phyloP scores from a whole-genome alignment of 2,329 filamentous ascomycete genomes.

The Aspergillus latus region DNA sequence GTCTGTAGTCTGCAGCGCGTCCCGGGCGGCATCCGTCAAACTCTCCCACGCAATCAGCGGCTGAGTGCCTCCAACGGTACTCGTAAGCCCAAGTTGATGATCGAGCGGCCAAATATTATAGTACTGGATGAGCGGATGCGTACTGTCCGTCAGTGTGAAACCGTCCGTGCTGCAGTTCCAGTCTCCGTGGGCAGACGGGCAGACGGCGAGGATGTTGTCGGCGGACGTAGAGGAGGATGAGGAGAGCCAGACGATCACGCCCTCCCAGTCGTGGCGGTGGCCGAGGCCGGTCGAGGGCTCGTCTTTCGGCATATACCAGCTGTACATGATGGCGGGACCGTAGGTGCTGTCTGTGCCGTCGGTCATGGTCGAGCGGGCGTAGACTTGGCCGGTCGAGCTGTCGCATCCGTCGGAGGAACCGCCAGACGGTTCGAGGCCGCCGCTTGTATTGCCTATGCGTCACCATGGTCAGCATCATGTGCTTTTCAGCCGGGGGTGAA shows the following conservation, averaged over 20 bases:
- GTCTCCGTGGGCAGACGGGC: slow-evolving; percentile 53
- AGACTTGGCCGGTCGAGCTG: slow-evolving; percentile 52
- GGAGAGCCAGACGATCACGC: slow-evolving; percentile 54
- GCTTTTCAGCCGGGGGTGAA: no score
- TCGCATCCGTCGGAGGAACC: slow-evolving; percentile 41
- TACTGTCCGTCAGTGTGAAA: slow-evolving; percentile 43
- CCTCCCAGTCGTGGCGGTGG: slow-evolving; percentile 59
- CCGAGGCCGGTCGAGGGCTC: slow-evolving; percentile 46
- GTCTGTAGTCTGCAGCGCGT: slow-evolving; percentile 47
- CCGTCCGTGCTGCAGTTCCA: slow-evolving; percentile 47
- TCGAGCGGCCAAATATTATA: slow-evolving; percentile 51
- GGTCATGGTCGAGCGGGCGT: slow-evolving; percentile 40
- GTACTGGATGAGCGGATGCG: slow-evolving; percentile 50
- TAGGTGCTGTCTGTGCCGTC: neutral
- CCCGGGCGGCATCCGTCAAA: slow-evolving; percentile 44
- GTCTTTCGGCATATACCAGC: slow-evolving; percentile 55
- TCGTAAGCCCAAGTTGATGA: slow-evolving; percentile 48
- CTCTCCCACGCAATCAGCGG: slow-evolving; percentile 53
- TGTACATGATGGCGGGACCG: slow-evolving; percentile 53
- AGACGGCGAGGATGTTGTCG: slow-evolving; percentile 49
- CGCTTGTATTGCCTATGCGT: slow-evolving; percentile 31
- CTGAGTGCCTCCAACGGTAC: slow-evolving; percentile 44
- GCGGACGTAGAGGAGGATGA: slow-evolving; percentile 37
- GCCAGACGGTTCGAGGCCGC: slow-evolving; percentile 46
- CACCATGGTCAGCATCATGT: neutral